Conservation (phyloP, 2,329 filamentous ascomycete genomes). For the Pseudogymnoascus sp. region DNA sequence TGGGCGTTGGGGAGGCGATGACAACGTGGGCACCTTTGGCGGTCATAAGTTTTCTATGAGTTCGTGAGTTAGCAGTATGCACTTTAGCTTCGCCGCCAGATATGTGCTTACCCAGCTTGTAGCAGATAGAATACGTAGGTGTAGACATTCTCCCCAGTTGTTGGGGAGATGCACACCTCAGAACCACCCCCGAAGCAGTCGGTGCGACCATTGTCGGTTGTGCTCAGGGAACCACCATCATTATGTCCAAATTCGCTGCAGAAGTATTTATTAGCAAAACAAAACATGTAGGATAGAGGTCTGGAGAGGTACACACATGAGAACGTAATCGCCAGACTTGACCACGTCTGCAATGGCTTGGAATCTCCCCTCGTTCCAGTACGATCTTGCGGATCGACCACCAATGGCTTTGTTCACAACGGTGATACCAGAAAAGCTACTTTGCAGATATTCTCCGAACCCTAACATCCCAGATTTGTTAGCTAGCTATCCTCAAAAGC, state of each 20-base stretch:
- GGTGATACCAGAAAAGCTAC: constrained; percentile 39
- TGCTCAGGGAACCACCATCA: constrained; percentile 50
- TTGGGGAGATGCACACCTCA: constrained; percentile 11
- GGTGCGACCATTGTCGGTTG: constrained; percentile 50
- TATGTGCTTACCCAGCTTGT: constrained; percentile 5
- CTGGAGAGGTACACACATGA: constrained; percentile 37
- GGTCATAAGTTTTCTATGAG: constrained; percentile 12
- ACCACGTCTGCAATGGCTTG: constrained; percentile 43
- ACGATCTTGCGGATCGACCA: constrained; percentile 60
- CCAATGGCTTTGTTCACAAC: constrained; percentile 60
- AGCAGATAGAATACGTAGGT: constrained; percentile 12
- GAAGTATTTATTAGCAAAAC: constrained; percentile 49
- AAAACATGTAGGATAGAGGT: constrained; percentile 25
- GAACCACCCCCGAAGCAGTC: constrained; percentile 37
- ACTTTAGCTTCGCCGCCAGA: not conserved
- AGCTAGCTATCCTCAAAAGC: constrained; percentile 13
- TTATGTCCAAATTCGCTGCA: constrained; percentile 58
- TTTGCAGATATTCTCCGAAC: constrained; percentile 55
- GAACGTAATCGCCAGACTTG: constrained; percentile 51
- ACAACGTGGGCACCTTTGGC: constrained; percentile 53
- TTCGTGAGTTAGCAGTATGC: constrained; percentile 6
- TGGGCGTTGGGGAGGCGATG: constrained; percentile 50
- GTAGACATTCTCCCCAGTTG: constrained; percentile 11
- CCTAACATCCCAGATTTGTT: constrained; percentile 33
- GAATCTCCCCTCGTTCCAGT: constrained; percentile 60